Conservation (phyloP, 2,329 filamentous ascomycete genomes). For the Trichophyton schoenleinii region DNA sequence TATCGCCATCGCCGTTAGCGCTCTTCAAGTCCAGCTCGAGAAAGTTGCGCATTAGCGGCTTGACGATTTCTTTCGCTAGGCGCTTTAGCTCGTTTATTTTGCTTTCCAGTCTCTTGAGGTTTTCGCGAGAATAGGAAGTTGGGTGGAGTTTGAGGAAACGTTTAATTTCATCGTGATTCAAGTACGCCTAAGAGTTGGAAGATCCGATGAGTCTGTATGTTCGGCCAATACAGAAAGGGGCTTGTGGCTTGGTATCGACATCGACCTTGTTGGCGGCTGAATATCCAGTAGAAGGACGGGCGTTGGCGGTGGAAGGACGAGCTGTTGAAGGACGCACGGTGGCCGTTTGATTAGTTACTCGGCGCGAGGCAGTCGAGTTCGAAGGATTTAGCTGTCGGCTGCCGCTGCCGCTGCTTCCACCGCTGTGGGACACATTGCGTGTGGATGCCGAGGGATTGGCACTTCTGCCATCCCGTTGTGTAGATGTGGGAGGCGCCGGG, state of each 20-base stretch:
- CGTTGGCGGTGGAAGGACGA: too few relatives aligned
- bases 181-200: constrained; percentile 49
- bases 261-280: constrained; percentile 8
- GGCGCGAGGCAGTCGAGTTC: constrained; percentile 7
- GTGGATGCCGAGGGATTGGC: not conserved
- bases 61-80: constrained; percentile 68
- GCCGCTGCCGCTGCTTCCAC: constrained; percentile 10
- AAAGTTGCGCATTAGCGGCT: constrained; percentile 72
- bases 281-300: constrained; percentile 8
- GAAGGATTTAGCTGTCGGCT: constrained; percentile 4
- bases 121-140: constrained; percentile 63
- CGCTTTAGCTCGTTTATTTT: constrained; percentile 79
- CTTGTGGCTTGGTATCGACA: constrained; percentile 20
- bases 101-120: constrained; percentile 70
- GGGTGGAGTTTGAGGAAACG: constrained; percentile 73
- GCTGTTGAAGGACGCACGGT: constrained; percentile 9
- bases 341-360: constrained; percentile 6
- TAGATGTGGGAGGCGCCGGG: not conserved
- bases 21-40: constrained; percentile 62
- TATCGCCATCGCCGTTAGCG: constrained; percentile 15
- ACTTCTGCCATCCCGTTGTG: constrained; percentile 10
- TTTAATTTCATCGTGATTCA: constrained; percentile 79
- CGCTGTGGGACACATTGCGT: constrained; percentile 10
- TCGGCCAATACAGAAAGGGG: constrained; percentile 41
- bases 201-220: constrained; percentile 67